phyloP scores from a whole-genome alignment of 2,329 filamentous ascomycete species.

The Exophiala phaeomuriformis region DNA sequence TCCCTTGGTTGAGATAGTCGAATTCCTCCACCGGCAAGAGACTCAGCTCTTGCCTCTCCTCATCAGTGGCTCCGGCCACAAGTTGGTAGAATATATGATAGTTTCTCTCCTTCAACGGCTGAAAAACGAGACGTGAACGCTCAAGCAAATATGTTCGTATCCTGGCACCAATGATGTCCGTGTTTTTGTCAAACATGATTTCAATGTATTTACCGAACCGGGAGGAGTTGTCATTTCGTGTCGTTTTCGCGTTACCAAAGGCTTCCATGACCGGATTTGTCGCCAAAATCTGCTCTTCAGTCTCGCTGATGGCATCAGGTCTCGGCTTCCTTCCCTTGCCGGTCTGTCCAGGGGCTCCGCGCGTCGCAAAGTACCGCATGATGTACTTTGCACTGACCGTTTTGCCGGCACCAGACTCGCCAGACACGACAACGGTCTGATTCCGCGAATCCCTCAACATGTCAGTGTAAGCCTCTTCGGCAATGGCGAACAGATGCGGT shows the following conservation, averaged over 20 bases:
- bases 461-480: constrained; percentile 96
- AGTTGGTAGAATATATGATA: constrained; percentile 99
- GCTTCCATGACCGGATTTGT: constrained; percentile 99
- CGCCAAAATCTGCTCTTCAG: constrained; percentile 94
- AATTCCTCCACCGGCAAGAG: constrained; percentile 82
- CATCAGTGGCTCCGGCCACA: constrained; percentile 80
- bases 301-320: constrained; percentile 79
- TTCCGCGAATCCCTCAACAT: constrained; percentile 95
- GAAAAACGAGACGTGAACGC: constrained; percentile 91
- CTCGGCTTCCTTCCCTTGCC: constrained; percentile 68
- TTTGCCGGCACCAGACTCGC: constrained; percentile 97
- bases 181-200: constrained; percentile 95
- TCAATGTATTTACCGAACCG: constrained; percentile 99
- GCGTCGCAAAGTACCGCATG: constrained; percentile 98
- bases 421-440: constrained; percentile 98
- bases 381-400: constrained; percentile 99
- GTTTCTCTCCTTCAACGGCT: constrained; percentile 93
- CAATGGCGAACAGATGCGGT: constrained; percentile 96
- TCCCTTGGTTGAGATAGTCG: constrained; percentile 93
- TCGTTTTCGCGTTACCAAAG: constrained; percentile 99
- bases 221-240: constrained; percentile 97
- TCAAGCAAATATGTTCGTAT: constrained; percentile 94
- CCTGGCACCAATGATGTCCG: constrained; percentile 94
- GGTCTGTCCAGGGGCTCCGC: constrained; percentile 85
- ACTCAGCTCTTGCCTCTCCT: constrained; percentile 70